Evolutionary conservation across 129 eudicot species (phyloP).

Genomic region (Tagetes patula): DNA sequence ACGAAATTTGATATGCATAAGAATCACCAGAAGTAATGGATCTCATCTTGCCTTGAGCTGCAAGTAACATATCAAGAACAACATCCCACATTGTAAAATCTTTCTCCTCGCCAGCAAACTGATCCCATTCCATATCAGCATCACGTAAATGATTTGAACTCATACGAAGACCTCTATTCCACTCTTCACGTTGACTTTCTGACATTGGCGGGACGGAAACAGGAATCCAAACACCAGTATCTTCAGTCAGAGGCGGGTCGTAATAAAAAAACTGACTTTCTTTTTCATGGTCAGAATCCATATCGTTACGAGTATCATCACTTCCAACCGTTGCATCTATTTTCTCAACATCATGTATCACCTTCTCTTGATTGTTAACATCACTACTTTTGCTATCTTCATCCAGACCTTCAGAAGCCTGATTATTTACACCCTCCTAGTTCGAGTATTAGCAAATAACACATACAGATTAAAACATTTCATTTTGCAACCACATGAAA

Average conservation of each 20-base stretch:
- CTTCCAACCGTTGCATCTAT: conserved; percentile 18
- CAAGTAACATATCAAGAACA: conserved; percentile 55
- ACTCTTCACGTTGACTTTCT: conserved; percentile 43
- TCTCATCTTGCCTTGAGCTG: conserved; percentile 51
- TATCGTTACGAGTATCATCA: conserved; percentile 11
- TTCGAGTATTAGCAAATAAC: conserved; percentile 1
- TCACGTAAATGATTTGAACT: conserved; percentile 36
- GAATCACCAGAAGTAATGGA: conserved; percentile 55
- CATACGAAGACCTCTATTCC: conserved; percentile 52
- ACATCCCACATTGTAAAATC: conserved; percentile 70
- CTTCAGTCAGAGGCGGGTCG: conserved; percentile 47
- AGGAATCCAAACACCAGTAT: conserved; percentile 60
- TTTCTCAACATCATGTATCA: conserved; percentile 24
- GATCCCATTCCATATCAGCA: conserved; percentile 46
- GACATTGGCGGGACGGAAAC: conserved; percentile 63
- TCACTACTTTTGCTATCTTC: conserved; percentile 15
- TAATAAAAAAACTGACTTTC: conserved; percentile 31
- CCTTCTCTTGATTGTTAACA: conserved; percentile 11
- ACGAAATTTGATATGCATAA: conserved; percentile 40
- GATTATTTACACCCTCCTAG: conserved; percentile 16
- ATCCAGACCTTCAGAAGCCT: conserved; percentile 38
- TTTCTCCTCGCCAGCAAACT: conserved; percentile 45
- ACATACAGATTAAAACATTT: neutral
- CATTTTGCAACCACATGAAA: neutral
- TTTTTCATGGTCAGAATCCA: conserved; percentile 26